These are phyloP conservation scores for Corylus avellana DNA, from an alignment of 306 rosid species.

Conservation along the genomic window DNA sequence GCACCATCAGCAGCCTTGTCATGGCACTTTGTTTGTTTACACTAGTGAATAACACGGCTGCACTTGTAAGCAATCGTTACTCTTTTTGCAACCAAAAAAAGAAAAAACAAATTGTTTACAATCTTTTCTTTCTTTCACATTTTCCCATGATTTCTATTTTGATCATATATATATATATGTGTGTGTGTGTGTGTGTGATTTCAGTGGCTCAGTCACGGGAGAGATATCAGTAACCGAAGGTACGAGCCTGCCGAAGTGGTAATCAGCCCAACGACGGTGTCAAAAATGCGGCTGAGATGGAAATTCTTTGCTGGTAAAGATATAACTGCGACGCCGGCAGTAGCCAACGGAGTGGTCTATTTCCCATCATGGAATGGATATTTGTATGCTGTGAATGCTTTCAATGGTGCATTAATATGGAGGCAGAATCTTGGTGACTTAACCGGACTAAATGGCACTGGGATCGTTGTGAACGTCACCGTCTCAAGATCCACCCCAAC, in stretches of 20 bases:
- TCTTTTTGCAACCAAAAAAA: background rate
- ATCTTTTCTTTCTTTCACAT: background rate
- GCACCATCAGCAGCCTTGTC: slow-evolving; percentile 7
- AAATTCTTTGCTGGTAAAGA: slow-evolving; percentile 35
- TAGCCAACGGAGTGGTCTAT: slow-evolving; percentile 34
- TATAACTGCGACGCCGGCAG: slow-evolving; percentile 38
- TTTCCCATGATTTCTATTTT: background rate
- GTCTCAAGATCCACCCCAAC: slow-evolving; percentile 43
- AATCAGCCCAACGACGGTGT: slow-evolving; percentile 27
- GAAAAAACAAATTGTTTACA: background rate
- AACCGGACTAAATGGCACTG: slow-evolving; percentile 35
- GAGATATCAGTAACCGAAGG: slow-evolving; percentile 35
- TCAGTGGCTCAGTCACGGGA: slow-evolving; percentile 46
- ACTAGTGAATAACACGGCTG: slow-evolving; percentile 13
- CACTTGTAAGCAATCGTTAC: slow-evolving; percentile 4
- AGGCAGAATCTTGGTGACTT: slow-evolving; percentile 31
- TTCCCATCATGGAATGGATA: slow-evolving; percentile 52
- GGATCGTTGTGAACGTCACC: slow-evolving; percentile 33
- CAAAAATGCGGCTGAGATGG: slow-evolving; percentile 29
- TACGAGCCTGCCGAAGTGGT: slow-evolving; percentile 16
- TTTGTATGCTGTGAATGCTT: slow-evolving; percentile 35
- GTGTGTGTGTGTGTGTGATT: background rate
- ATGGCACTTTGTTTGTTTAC: slow-evolving; percentile 10
- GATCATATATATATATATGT: background rate
- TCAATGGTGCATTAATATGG: slow-evolving; percentile 33